These are phyloP conservation scores for Cicer judaicum DNA, from an alignment of 306 rosid species.

Conservation along the genomic window DNA sequence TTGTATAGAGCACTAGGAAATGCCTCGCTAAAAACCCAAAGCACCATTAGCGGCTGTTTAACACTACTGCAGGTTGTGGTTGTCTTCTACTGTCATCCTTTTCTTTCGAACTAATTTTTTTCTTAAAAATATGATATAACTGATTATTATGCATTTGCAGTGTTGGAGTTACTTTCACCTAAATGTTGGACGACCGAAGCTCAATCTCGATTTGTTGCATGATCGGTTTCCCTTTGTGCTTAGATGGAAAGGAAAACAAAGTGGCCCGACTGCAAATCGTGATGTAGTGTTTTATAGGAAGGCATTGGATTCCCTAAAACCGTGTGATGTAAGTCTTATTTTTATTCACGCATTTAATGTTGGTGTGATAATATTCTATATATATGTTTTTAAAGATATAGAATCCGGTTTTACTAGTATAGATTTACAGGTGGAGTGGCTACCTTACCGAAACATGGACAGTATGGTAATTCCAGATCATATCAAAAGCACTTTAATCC, in stretches of 20 bases:
- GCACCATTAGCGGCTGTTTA: constrained; percentile 98
- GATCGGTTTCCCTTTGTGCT: constrained; percentile 95
- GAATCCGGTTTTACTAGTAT: constrained; percentile 43
- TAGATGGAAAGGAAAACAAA: constrained; percentile 96
- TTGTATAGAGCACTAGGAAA: constrained; percentile 96
- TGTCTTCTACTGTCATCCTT: constrained; percentile 3
- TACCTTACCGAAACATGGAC: constrained; percentile 84
- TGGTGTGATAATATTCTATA: constrained; percentile 20
- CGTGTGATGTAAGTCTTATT: constrained; percentile 73
- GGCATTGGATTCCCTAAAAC: constrained; percentile 90
- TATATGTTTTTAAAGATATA: constrained; percentile 19
- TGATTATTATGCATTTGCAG: constrained; percentile 54
- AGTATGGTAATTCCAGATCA: constrained; percentile 87
- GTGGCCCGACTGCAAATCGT: constrained; percentile 96
- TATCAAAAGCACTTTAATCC: constrained; percentile 67
- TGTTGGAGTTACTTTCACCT: constrained; percentile 99
- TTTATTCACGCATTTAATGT: constrained; percentile 16
- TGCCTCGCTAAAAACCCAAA: constrained; percentile 94
- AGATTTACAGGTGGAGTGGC: constrained; percentile 90
- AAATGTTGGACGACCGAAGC: constrained; percentile 95
- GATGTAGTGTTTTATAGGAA: constrained; percentile 97
- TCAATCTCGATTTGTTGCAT: constrained; percentile 72
- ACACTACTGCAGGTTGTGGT: constrained; percentile 83
- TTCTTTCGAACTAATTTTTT: constrained; percentile 2
- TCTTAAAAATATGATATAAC: background rate